Evolutionary conservation across 768 basidiomycete genomes (phyloP).

Genomic region (Strobilomyces dryophilus): DNA sequence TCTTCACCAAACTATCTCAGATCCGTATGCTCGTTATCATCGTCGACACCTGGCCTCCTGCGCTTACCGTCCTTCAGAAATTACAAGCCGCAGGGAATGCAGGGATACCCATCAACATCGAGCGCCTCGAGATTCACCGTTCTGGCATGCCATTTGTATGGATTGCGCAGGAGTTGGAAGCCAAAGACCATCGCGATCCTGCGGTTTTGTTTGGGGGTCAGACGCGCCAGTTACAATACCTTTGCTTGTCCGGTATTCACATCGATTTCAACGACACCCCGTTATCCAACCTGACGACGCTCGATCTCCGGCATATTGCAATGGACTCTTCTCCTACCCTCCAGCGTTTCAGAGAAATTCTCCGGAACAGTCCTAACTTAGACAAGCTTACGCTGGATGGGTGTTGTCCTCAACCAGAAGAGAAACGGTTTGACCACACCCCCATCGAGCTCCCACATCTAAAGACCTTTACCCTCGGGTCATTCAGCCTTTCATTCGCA

Average conservation of each 20-base stretch:
- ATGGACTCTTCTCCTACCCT: slow-evolving; percentile 48
- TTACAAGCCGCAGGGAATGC: slow-evolving; percentile 36
- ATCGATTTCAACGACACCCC: slow-evolving; percentile 53
- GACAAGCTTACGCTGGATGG: slow-evolving; percentile 57
- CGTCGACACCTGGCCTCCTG: slow-evolving; percentile 52
- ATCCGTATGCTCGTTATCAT: slow-evolving; percentile 59
- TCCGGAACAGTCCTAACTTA: slow-evolving; percentile 45
- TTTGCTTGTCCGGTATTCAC: slow-evolving; percentile 56
- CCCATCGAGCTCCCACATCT: slow-evolving; percentile 50
- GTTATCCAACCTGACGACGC: slow-evolving; percentile 51
- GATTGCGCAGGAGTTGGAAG: slow-evolving; percentile 40
- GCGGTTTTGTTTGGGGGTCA: slow-evolving; percentile 49
- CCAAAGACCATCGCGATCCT: slow-evolving; percentile 29
- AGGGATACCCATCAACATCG: slow-evolving; percentile 41
- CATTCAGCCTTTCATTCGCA: slow-evolving; percentile 48
- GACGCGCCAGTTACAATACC: slow-evolving; percentile 43
- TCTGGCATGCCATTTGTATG: slow-evolving; percentile 44
- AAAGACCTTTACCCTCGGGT: slow-evolving; percentile 52
- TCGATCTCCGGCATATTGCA: slow-evolving; percentile 63
- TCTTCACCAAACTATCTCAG: slow-evolving; percentile 51
- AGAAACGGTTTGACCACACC: slow-evolving; percentile 25
- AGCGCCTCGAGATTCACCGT: slow-evolving; percentile 65
- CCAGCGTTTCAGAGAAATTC: slow-evolving; percentile 48
- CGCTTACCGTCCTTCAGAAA: slow-evolving; percentile 47
- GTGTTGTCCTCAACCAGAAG: slow-evolving; percentile 46